phyloP scores from a whole-genome alignment of 164 flowering plant genomes.

The Taxillus chinensis region DNA sequence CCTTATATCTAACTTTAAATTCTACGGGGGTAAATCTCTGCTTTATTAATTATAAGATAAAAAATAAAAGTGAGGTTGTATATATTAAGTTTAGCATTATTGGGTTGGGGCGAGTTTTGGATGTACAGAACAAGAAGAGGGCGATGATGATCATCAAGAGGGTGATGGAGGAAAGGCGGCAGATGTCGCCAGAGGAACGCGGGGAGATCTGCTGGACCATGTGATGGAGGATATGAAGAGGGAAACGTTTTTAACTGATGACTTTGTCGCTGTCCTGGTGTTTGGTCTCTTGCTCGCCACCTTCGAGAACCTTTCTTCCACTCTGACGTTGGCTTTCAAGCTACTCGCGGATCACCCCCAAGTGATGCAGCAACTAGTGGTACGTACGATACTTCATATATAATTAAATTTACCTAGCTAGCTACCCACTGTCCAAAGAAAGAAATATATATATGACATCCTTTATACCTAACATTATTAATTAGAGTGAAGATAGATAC shows the following conservation, averaged over 20 bases:
- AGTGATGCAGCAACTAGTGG: slow-evolving; percentile 16
- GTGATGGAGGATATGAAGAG: slow-evolving; percentile 10
- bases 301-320: slow-evolving; percentile 16
- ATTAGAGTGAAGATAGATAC: too few relatives aligned
- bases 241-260: slow-evolving; percentile 10
- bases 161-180: background rate
- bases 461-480: too few relatives aligned
- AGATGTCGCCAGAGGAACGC: background rate
- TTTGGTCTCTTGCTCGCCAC: slow-evolving; percentile 21
- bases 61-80: too few relatives aligned
- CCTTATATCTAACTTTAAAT: too few relatives aligned
- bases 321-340: slow-evolving; percentile 14
- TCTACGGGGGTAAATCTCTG: too few relatives aligned
- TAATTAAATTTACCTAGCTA: too few relatives aligned
- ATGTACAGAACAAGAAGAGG: slow-evolving; percentile 9
- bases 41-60: too few relatives aligned
- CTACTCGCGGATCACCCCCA: slow-evolving; percentile 16
- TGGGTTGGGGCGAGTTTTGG: too few relatives aligned
- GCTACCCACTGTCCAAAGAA: too few relatives aligned
- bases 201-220: slow-evolving; percentile 10
- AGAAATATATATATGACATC: too few relatives aligned
- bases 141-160: slow-evolving; percentile 4
- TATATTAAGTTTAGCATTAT: too few relatives aligned
- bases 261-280: slow-evolving; percentile 9
- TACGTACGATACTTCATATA: too few relatives aligned